phyloP scores from a whole-genome alignment of 768 basidiomycete species.

The Ramaria sp. region DNA sequence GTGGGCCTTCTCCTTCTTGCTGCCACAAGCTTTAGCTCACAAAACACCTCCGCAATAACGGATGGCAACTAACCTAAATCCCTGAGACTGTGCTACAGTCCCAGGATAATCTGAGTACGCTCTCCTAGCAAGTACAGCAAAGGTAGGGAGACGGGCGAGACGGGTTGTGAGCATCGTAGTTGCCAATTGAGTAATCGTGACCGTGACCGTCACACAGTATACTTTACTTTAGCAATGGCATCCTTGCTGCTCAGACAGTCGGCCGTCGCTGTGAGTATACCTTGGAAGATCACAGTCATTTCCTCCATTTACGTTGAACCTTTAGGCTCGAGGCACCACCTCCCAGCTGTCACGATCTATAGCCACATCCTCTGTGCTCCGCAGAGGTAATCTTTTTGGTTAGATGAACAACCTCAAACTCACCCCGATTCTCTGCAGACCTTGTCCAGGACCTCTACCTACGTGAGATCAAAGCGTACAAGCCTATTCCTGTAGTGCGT shows the following conservation, averaged over 20 bases:
- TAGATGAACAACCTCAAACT: not conserved
- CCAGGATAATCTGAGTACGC: constrained; percentile 32
- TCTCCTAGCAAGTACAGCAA: constrained; percentile 25
- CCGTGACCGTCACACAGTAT: not conserved
- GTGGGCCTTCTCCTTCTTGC: constrained; percentile 65
- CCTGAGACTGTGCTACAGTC: constrained; percentile 49
- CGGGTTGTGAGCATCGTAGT: constrained; percentile 32
- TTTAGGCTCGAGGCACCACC: not conserved
- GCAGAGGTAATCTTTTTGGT: constrained; percentile 46
- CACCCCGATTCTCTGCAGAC: constrained; percentile 47
- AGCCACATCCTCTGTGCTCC: constrained; percentile 46
- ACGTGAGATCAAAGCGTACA: constrained; percentile 84
- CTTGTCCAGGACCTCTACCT: constrained; percentile 89
- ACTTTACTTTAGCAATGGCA: not conserved
- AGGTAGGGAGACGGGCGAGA: constrained; percentile 28
- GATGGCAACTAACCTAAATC: constrained; percentile 41
- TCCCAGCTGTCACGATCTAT: constrained; percentile 32
- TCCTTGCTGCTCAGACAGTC: constrained; percentile 6
- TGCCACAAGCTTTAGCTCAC: constrained; percentile 22
- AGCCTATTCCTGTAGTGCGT: constrained; percentile 61
- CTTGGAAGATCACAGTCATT: not conserved
- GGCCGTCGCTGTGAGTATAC: not conserved
- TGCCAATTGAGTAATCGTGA: constrained; percentile 12
- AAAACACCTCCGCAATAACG: not conserved
- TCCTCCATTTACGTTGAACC: not conserved